Evolutionary conservation across 2,329 filamentous ascomycete genomes (phyloP).

Genomic region (Neurospora sp.): DNA sequence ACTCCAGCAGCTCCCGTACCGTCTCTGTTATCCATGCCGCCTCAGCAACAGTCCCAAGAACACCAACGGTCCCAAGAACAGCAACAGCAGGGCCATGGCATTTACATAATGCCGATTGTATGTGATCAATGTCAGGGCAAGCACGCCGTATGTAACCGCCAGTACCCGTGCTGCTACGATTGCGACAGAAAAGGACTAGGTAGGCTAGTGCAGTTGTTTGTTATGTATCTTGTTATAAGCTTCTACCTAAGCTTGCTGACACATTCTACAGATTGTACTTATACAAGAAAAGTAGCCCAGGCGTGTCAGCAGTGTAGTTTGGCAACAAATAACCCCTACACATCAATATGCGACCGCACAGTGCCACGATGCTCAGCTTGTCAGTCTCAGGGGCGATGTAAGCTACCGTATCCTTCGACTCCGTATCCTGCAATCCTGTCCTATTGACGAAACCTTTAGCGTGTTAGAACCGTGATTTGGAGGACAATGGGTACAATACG

Average conservation of each 20-base stretch:
- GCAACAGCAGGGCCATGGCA: background rate
- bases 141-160: background rate
- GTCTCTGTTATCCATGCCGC: background rate
- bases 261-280: background rate
- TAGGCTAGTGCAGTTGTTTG: background rate
- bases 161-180: background rate
- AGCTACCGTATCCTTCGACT: background rate
- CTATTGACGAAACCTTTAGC: background rate
- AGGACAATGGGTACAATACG: background rate
- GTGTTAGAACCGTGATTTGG: background rate
- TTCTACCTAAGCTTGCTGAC: background rate
- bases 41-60: background rate
- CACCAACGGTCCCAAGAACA: background rate
- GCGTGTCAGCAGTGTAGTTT: background rate
- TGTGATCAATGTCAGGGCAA: background rate
- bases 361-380: background rate
- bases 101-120: background rate
- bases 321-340: background rate
- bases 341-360: background rate
- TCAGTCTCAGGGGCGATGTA: background rate
- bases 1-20: background rate
- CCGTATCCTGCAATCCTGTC: background rate
- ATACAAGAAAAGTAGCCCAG: background rate
- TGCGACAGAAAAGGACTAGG: background rate
- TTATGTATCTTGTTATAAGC: background rate